Percentiles rank a stretch among this genome's conserved stretches.
phyloP scores from a whole-genome alignment of 2,329 filamentous ascomycete species.

The Diaporthe velutina region DNA sequence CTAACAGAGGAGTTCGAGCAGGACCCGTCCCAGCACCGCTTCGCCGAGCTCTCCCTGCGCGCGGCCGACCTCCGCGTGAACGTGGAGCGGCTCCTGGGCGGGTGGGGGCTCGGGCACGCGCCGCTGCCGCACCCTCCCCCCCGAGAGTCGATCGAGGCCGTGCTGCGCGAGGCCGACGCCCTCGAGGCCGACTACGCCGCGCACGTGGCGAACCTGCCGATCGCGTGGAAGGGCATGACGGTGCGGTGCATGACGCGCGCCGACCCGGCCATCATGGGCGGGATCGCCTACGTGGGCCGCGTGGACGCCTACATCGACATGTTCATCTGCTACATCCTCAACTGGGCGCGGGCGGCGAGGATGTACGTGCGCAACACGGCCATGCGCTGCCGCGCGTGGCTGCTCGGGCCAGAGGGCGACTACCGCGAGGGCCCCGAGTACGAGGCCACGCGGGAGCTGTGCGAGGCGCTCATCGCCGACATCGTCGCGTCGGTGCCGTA shows the following conservation, averaged over 20 bases:
- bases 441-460: slow-evolving; percentile 13
- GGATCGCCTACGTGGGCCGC: slow-evolving; percentile 30
- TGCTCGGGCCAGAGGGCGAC: slow-evolving; percentile 33
- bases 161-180: slow-evolving; percentile 33
- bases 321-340: slow-evolving; percentile 39
- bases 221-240: slow-evolving; percentile 38
- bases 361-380: slow-evolving; percentile 38
- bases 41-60: slow-evolving; percentile 38
- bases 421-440: slow-evolving; percentile 34
- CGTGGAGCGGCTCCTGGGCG: slow-evolving; percentile 36
- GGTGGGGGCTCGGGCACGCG: slow-evolving; percentile 34
- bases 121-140: not conserved
- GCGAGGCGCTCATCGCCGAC: slow-evolving; percentile 23
- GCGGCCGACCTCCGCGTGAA: slow-evolving; percentile 38
- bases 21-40: slow-evolving; percentile 31
- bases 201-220: slow-evolving; percentile 24
- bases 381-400: slow-evolving; percentile 38
- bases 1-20: slow-evolving; percentile 35
- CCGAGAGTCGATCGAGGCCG: slow-evolving; percentile 16
- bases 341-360: slow-evolving; percentile 38
- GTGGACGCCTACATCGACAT: slow-evolving; percentile 40
- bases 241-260: slow-evolving; percentile 28
- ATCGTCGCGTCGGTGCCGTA: slow-evolving; percentile 38
- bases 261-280: slow-evolving; percentile 34
- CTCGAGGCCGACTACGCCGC: slow-evolving; percentile 39